Conservation (phyloP, 1,284 basidiomycete species). For the Cutaneotrichosporon sp. region DNA sequence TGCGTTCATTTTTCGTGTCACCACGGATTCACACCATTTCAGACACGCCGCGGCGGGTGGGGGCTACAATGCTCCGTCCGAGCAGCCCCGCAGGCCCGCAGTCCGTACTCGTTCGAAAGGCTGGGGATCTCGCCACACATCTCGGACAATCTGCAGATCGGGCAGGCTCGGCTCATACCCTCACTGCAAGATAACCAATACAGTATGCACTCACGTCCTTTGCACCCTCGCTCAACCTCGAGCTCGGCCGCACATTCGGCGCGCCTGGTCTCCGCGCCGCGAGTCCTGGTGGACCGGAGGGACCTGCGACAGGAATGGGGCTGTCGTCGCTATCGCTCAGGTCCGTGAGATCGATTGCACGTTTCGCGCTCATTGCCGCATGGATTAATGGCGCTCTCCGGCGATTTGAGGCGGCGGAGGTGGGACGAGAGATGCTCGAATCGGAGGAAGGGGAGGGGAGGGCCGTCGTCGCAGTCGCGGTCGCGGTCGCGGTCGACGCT, state of each 20-base stretch:
- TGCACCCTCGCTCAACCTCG: not conserved
- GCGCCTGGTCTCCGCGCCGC: conserved; percentile 1
- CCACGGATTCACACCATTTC: not conserved
- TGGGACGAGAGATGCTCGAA: not conserved
- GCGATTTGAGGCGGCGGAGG: not conserved
- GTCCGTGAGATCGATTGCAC: conserved; percentile 21
- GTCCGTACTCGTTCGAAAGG: too few species aligned
- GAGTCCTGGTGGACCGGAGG: not conserved
- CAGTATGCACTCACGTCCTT: not conserved
- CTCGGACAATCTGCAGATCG: not conserved
- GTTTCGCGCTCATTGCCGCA: not conserved
- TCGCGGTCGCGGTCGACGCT: not conserved
- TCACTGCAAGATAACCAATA: not conserved
- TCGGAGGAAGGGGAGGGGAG: not conserved
- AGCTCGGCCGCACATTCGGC: not conserved
- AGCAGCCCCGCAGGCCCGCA: too few species aligned
- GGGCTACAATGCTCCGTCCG: too few species aligned
- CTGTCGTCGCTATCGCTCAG: conserved; percentile 18
- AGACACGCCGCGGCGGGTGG: not conserved
- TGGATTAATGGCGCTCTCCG: not conserved
- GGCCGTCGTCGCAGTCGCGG: not conserved
- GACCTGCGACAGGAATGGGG: not conserved
- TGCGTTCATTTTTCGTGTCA: not conserved
- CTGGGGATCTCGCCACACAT: too few species aligned
- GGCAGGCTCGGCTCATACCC: too few species aligned